Evolutionary conservation across 306 rosid genomes (phyloP), one percentile per base, ranked within the genome.

Genomic region (Quercus aquifolioides): DNA sequence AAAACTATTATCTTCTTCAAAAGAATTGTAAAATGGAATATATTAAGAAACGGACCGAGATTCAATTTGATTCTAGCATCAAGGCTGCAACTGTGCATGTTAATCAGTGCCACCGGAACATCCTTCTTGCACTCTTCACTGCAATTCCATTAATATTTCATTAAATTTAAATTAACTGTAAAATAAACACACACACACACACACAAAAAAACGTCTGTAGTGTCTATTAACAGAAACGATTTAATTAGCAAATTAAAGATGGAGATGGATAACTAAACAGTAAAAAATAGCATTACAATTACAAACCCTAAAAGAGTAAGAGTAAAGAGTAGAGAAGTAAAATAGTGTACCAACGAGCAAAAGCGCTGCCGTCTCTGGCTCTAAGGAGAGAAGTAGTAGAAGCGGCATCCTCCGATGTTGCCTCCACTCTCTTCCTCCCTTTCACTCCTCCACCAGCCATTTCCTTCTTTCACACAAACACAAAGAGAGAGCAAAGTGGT

Each of bases 351-450:
- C 99, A 93, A 74, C 87, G 83, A n/a, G 97, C 90, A 49, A 95
- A 95, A 58, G 96, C 99, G 4, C 97, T 95, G 84, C 97, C 97
- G 54, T 91, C 96, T 69, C 82, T 95, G 78, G 69, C 97, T 3
- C 97, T 92, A 57, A 93, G 87, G 4, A 90, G 94, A 30, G 79
- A 80, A 35, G 87, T 85, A 21, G 84, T 51, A 5, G 82, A 2
- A 20, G 87, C 18, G 5, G 69, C 67, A 55, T 85, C 79, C 43
- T 90, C 94, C 10, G 84, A 85, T 11, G 86, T n/a, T 1, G 97
- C 97, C 23, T 90, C 97, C 12, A 95, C 93, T 55, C 97, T 86
- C 91, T 89, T 93, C 78, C 90, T 82, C 0, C 87, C 85, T 35
- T 91, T 88, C 0, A 87, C 78, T 51, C 80, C 85, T n/a, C 84